Evolutionary conservation across 768 basidiomycete genomes (phyloP), one percentile per base, ranked within the genome.

Genomic region (Mycena rebaudengoi): DNA sequence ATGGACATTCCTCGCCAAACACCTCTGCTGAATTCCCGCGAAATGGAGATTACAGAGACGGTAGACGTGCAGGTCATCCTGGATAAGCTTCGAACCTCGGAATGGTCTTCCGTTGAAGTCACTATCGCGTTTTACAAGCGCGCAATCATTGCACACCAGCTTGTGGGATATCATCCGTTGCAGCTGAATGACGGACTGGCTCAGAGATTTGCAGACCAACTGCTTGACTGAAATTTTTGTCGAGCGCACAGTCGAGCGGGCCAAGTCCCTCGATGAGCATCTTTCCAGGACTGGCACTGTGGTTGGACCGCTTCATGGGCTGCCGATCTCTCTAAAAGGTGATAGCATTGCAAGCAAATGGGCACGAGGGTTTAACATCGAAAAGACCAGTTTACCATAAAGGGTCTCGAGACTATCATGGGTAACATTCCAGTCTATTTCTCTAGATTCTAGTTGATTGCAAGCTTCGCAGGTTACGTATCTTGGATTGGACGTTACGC

Each of bases 101-200:
- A 80, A 59, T 89, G 85, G 85, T 79, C 86, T 1, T 81, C 88
- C 1, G 82, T 86, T 2, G 82, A 84, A 21, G 88, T 90, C 7
- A 86, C 86, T 0, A 82, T 75, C 0, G 88, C 89, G 0, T 91
- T 86, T 72, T 88, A 83, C 73, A 90, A 90, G 71, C 79, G 89
- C 8, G 90, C 90, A 1, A 81, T 88, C 32, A 71, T 91, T 28
- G 89, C 89, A 3, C 89, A 92, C 13, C 89, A 91, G 70, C 74
- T 91, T 29, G 88, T 89, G 67, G 65, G 80, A 69, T 33, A 30
- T 37, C 32, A 12, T 51, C 33, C 20, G 25, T 28, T 23, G 12
- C 21, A 18, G 29, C n/a, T 45, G 44, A 11, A n/a, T n/a, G n/a
- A n/a, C n/a, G n/a, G n/a, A n/a, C n/a, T 53, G 29, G 40, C 40